These are phyloP conservation scores for Wickerhamiella azyma DNA, from an alignment of 805 yeast species.

Conservation along the genomic window DNA sequence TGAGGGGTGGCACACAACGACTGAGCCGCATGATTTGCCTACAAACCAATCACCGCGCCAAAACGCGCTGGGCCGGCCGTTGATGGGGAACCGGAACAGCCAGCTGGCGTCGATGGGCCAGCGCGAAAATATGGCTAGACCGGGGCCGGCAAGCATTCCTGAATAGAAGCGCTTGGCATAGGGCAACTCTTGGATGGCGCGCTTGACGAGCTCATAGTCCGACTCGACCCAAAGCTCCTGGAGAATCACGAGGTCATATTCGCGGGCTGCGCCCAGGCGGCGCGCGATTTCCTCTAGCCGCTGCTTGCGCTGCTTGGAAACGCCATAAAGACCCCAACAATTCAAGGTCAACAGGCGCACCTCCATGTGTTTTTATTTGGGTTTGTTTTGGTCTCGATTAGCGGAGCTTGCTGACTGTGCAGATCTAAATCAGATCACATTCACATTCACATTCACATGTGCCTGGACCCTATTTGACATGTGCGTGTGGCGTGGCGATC, in stretches of 20 bases:
- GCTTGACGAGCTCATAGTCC: constrained; percentile 61
- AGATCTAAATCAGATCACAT: neutral
- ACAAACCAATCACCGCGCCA: constrained; percentile 96
- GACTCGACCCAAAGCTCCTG: constrained; percentile 87
- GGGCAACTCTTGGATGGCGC: constrained; percentile 40
- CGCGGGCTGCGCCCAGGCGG: constrained; percentile 30
- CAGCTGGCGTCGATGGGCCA: constrained; percentile 72
- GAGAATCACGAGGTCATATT: constrained; percentile 75
- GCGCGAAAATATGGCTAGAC: constrained; percentile 70
- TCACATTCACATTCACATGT: neutral
- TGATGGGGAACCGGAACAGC: constrained; percentile 73
- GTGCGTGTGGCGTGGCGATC: too few relatives aligned
- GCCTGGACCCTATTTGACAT: too few relatives aligned
- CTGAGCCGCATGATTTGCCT: constrained; percentile 76
- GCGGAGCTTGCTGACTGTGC: neutral
- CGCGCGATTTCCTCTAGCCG: constrained; percentile 67
- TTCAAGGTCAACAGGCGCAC: constrained; percentile 28
- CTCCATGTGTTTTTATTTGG: neutral
- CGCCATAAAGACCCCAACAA: constrained; percentile 70
- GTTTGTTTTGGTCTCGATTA: neutral
- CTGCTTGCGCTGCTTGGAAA: constrained; percentile 53
- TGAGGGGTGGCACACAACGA: constrained; percentile 42
- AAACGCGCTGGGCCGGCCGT: constrained; percentile 89
- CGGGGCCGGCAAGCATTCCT: constrained; percentile 89
- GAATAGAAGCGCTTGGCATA: constrained; percentile 58